These are phyloP conservation scores for Dictyostelium firmibasis DNA, from an alignment of 78 protist species.

Conservation along the genomic window DNA sequence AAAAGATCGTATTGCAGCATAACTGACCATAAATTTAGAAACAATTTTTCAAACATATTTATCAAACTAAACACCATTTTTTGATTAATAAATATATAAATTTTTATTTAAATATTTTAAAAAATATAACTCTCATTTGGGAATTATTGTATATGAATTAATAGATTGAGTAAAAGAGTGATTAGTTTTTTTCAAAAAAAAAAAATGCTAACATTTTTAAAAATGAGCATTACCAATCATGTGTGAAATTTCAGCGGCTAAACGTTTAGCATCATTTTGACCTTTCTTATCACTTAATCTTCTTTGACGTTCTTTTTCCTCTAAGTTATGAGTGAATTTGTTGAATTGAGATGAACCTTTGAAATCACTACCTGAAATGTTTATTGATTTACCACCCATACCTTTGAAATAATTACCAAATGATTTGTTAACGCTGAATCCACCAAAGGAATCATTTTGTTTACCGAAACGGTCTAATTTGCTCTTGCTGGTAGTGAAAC, in stretches of 20 bases:
- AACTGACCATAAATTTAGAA: not conserved
- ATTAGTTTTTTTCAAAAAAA: too few species aligned
- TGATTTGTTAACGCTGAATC: not conserved
- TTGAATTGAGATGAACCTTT: not conserved
- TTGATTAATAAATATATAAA: not conserved
- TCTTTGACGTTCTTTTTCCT: constrained; percentile 62
- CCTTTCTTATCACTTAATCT: constrained; percentile 58
- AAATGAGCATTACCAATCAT: constrained; percentile 61
- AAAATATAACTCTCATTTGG: not conserved
- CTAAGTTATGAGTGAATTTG: not conserved
- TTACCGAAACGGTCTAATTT: constrained; percentile 1
- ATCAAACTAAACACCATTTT: not conserved
- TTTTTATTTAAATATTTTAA: not conserved
- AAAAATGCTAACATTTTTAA: not conserved
- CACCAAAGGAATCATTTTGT: not conserved
- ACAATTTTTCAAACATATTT: too few species aligned
- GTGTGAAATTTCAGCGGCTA: constrained; percentile 1
- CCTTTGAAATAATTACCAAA: not conserved
- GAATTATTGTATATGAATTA: not conserved
- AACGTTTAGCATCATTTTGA: constrained; percentile 37
- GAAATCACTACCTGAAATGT: not conserved
- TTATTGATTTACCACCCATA: not conserved
- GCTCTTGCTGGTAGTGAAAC: not conserved
- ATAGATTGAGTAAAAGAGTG: too few species aligned
- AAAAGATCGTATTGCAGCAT: not conserved